Evolutionary conservation across 345 rosid genomes (phyloP).

Genomic region (Punica granatum): DNA sequence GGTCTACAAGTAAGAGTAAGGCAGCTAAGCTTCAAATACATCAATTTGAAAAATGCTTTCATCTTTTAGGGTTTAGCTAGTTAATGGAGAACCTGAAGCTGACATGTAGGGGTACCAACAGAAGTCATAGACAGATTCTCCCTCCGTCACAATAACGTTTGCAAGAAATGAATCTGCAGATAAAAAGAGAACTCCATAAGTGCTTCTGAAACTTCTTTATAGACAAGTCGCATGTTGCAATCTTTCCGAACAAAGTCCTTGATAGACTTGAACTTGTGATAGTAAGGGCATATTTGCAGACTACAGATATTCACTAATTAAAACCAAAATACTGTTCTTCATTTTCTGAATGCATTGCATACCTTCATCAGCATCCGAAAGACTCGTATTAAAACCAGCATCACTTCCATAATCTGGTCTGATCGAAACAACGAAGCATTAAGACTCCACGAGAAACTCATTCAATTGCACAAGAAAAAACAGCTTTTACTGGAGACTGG

Average conservation of each 20-base stretch:
- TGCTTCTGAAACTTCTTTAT: neutral
- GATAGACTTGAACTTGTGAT: neutral
- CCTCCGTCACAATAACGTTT: slow-evolving; percentile 57
- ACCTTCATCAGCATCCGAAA: slow-evolving; percentile 36
- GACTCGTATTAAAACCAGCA: slow-evolving; percentile 13
- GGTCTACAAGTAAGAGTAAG: slow-evolving; percentile 43
- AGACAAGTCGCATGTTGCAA: neutral
- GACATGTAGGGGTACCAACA: slow-evolving; percentile 97
- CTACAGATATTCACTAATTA: neutral
- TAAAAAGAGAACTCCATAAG: neutral
- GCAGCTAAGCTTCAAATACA: neutral
- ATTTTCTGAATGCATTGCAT: neutral
- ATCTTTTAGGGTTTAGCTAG: neutral
- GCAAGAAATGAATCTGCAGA: slow-evolving; percentile 71
- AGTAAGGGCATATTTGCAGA: neutral
- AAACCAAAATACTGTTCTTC: neutral
- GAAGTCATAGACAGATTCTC: slow-evolving; percentile 88
- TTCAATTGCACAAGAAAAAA: neutral
- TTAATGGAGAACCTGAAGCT: slow-evolving; percentile 48
- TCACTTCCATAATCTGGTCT: slow-evolving; percentile 42
- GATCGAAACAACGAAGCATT: slow-evolving; percentile 10
- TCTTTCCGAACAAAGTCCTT: neutral
- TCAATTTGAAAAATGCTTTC: neutral
- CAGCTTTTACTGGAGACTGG: neutral
- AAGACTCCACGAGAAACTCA: neutral